These are phyloP conservation scores for Nicotiana sylvestris DNA, from an alignment of 257 asterid genomes.

Conservation along the genomic window DNA sequence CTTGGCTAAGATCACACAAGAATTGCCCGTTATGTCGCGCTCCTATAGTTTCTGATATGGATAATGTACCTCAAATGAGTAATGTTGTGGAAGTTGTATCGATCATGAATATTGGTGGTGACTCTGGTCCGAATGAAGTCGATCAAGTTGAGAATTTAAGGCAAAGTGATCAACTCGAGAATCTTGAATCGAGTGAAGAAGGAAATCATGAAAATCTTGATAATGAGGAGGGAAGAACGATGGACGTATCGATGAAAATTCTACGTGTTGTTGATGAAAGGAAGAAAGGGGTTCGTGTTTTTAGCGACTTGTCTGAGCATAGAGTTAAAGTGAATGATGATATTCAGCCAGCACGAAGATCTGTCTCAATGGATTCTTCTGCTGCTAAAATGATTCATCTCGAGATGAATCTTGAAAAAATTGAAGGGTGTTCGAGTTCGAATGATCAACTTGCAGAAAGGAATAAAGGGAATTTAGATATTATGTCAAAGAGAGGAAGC, in stretches of 20 bases:
- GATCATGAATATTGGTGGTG: background rate
- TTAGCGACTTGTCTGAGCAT: slow-evolving; percentile 41
- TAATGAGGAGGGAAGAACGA: slow-evolving; percentile 7
- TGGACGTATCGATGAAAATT: background rate
- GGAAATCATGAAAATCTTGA: slow-evolving; percentile 6
- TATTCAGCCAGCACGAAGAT: slow-evolving; percentile 39
- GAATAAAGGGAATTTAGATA: slow-evolving; percentile 8
- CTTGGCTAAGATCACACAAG: slow-evolving; percentile 71
- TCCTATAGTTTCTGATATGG: slow-evolving; percentile 25
- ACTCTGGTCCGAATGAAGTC: background rate
- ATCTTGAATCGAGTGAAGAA: slow-evolving; percentile 10
- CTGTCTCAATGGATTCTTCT: slow-evolving; percentile 52
- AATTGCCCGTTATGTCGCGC: slow-evolving; percentile 85
- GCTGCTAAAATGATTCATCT: slow-evolving; percentile 23
- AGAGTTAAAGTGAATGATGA: slow-evolving; percentile 27
- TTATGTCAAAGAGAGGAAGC: slow-evolving; percentile 10
- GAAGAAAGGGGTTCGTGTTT: slow-evolving; percentile 23
- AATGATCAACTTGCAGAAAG: slow-evolving; percentile 1
- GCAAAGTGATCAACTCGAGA: background rate
- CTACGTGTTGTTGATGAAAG: background rate
- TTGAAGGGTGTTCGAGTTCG: slow-evolving; percentile 33
- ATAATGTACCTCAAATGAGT: background rate
- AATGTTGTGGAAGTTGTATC: slow-evolving; percentile 5
- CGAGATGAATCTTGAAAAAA: slow-evolving; percentile 6
- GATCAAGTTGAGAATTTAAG: background rate